These are phyloP conservation scores for Talaromyces adpressus DNA, from an alignment of 495 filamentous ascomycete species.

Conservation along the genomic window DNA sequence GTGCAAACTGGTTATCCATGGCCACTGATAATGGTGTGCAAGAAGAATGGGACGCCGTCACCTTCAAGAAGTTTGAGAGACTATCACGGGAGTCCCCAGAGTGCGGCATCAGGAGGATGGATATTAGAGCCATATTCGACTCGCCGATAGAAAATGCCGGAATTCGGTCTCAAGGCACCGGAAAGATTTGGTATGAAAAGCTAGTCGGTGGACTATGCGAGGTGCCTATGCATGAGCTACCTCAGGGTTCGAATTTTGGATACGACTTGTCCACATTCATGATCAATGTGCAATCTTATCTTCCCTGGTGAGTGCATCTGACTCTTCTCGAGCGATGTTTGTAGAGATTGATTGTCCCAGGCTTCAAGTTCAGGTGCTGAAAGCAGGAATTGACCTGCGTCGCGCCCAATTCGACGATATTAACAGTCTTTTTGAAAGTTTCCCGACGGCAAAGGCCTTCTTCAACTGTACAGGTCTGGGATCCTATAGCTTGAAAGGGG, in stretches of 20 bases:
- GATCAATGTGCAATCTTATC: constrained; percentile 7
- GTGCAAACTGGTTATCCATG: constrained; percentile 5
- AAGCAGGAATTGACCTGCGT: constrained; percentile 5
- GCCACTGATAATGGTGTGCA: constrained; percentile 6
- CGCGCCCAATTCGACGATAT: constrained; percentile 5
- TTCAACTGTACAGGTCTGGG: constrained; percentile 17
- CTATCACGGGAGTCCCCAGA: constrained; percentile 1
- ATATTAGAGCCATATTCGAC: constrained; percentile 4
- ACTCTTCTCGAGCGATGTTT: no score
- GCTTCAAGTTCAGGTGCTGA: constrained; percentile 1
- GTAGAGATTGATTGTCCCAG: not conserved
- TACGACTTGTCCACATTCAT: constrained; percentile 6
- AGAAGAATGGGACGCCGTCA: constrained; percentile 7
- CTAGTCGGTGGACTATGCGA: constrained; percentile 4
- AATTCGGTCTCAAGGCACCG: not conserved
- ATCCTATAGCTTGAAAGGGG: constrained; percentile 10
- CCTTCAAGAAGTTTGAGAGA: constrained; percentile 3
- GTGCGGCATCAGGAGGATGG: constrained; percentile 3
- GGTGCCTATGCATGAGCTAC: constrained; percentile 1
- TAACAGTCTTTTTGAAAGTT: not conserved
- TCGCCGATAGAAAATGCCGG: constrained; percentile 3
- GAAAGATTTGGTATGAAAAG: constrained; percentile 6
- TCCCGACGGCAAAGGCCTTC: constrained; percentile 1
- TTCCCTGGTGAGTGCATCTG: not conserved
- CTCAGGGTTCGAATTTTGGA: constrained; percentile 2